Conservation (phyloP, 495 filamentous ascomycete genomes). For the Massariosphaeria phaeospora region DNA sequence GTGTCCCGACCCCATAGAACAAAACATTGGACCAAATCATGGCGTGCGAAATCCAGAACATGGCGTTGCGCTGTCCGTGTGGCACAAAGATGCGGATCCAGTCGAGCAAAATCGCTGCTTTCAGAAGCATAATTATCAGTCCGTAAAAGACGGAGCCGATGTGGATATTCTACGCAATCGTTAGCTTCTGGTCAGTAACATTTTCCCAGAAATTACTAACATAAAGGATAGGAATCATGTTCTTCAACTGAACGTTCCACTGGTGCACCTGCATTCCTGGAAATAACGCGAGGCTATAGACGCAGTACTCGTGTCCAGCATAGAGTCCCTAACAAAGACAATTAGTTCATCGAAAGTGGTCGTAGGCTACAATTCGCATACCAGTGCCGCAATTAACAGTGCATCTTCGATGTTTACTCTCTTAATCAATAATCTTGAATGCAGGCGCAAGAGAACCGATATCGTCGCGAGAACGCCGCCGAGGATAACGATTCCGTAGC, state of each 20-base stretch:
- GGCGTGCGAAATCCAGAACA: constrained; percentile 2
- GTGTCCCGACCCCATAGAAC: not conserved
- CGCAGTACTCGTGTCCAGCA: not conserved
- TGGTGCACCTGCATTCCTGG: not conserved
- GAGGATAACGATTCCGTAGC: not conserved
- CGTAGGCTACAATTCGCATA: not conserved
- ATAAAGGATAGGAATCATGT: not conserved
- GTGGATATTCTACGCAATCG: not conserved
- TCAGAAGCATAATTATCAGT: constrained; percentile 1
- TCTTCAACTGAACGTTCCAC: not conserved
- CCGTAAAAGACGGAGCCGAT: not conserved
- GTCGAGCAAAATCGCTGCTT: not conserved
- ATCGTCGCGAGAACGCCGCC: not conserved
- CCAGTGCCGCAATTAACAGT: not conserved
- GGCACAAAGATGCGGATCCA: constrained; percentile 6
- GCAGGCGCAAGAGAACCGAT: not conserved
- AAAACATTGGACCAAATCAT: not conserved
- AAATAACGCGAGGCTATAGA: not conserved
- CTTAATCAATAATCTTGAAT: not conserved
- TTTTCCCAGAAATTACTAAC: not conserved
- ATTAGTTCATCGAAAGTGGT: not conserved
- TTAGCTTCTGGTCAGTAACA: not conserved
- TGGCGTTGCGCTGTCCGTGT: not conserved
- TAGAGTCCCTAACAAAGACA: not conserved
- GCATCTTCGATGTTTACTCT: not conserved